Evolutionary conservation across 1,284 basidiomycete species (phyloP).

Genomic region (Cerioporus squamosus): DNA sequence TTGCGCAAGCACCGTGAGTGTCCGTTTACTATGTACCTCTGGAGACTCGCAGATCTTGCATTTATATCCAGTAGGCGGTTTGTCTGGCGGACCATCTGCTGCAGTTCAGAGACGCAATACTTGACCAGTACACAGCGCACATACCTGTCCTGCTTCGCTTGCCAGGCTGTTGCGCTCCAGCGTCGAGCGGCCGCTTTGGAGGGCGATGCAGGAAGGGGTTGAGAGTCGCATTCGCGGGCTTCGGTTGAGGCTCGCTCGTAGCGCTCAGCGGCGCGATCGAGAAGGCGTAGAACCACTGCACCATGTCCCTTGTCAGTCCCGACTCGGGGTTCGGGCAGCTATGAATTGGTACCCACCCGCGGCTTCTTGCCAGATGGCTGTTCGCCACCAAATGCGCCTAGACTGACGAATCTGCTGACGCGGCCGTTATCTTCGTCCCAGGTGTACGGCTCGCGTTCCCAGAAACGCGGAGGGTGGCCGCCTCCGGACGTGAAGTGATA

Average conservation of each 20-base stretch:
- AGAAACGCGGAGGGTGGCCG: constrained; percentile 70
- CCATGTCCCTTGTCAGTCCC: neutral
- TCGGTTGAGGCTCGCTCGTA: constrained; percentile 39
- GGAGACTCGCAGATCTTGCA: constrained; percentile 78
- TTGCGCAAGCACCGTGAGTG: neutral
- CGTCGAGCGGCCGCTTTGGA: constrained; percentile 57
- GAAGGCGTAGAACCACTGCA: constrained; percentile 81
- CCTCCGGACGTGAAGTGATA: constrained; percentile 79
- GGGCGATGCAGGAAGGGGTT: constrained; percentile 67
- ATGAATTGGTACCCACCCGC: constrained; percentile 57
- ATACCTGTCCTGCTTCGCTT: constrained; percentile 62
- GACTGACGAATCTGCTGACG: constrained; percentile 78
- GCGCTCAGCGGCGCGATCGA: constrained; percentile 52
- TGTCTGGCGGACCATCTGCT: constrained; percentile 49
- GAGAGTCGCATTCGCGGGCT: constrained; percentile 69
- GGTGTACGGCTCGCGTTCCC: constrained; percentile 90
- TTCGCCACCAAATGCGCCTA: constrained; percentile 84
- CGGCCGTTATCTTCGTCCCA: constrained; percentile 79
- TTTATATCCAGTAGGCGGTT: constrained; percentile 73
- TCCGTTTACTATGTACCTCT: constrained; percentile 51
- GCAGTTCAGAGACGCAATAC: neutral
- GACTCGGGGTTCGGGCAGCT: neutral
- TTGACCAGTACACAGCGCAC: too few relatives aligned
- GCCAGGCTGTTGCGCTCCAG: constrained; percentile 51
- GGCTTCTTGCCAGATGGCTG: constrained; percentile 73